Evolutionary conservation across 371 early-diverging fungal genomes (phyloP).

Genomic region (Lichtheimia ramosa): DNA sequence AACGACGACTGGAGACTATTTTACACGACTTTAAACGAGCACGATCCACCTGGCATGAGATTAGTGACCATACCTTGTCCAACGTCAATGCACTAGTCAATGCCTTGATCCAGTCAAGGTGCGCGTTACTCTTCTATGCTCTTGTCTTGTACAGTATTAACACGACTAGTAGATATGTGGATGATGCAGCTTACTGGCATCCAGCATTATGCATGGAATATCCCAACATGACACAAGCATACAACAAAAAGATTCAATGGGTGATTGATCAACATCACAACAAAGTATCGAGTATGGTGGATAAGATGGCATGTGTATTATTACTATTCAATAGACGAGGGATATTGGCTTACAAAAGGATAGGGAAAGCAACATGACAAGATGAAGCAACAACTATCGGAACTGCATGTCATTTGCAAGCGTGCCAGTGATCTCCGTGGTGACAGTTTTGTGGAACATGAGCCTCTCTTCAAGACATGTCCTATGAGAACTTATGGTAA

Average conservation of each 20-base stretch:
- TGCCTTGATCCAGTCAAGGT: conserved; percentile 41
- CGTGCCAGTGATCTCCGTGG: conserved; percentile 15
- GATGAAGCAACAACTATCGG: conserved; percentile 27
- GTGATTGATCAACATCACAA: conserved; percentile 21
- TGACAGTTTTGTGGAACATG: conserved; percentile 11
- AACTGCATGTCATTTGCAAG: conserved; percentile 21
- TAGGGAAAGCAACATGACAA: conserved; percentile 38
- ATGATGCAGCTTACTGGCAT: conserved; percentile 49
- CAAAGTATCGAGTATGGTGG: conserved; percentile 19
- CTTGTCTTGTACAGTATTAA: not conserved
- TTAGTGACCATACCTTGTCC: conserved; percentile 38
- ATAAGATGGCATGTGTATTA: conserved; percentile 27
- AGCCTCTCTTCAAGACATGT: conserved; percentile 37
- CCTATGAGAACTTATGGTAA: conserved; percentile 34
- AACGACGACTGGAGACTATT: conserved; percentile 30
- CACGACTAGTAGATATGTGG: conserved; percentile 32
- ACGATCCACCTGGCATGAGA: conserved; percentile 35
- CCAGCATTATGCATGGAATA: conserved; percentile 28
- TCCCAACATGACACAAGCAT: conserved; percentile 31
- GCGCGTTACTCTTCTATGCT: not conserved
- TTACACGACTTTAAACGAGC: conserved; percentile 39
- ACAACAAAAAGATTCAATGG: conserved; percentile 30
- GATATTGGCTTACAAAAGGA: too few relatives aligned
- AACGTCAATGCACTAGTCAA: conserved; percentile 36
- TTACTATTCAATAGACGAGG: not conserved